These are phyloP conservation scores for Tricladium varicosporioides DNA, from an alignment of 2,329 filamentous ascomycete genomes.

Conservation along the genomic window DNA sequence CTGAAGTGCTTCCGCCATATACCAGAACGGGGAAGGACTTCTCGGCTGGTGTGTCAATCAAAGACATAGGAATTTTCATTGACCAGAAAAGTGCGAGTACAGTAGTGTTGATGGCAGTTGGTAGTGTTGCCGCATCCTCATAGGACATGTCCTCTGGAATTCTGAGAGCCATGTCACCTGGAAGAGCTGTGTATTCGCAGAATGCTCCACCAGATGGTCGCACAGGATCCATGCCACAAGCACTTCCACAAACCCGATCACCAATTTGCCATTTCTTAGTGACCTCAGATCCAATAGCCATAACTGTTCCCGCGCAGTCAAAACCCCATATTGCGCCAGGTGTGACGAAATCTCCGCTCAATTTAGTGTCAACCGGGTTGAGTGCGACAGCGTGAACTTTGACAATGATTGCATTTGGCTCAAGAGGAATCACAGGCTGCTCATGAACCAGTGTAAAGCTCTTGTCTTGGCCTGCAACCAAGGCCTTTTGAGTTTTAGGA, in stretches of 20 bases:
- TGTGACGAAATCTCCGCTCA: neutral
- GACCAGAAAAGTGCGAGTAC: slow-evolving; percentile 31
- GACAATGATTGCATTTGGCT: neutral
- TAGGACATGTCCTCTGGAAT: slow-evolving; percentile 33
- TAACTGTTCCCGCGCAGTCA: slow-evolving; percentile 2
- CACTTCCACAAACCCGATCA: slow-evolving; percentile 21
- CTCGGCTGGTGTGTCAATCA: neutral
- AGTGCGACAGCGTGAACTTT: neutral
- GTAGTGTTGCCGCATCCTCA: slow-evolving; percentile 33
- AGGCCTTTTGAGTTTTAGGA: slow-evolving; percentile 36
- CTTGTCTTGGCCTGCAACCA: neutral
- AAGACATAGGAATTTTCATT: neutral
- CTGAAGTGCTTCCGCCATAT: slow-evolving; percentile 43
- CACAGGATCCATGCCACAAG: slow-evolving; percentile 3
- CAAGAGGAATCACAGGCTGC: neutral
- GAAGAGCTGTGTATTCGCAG: slow-evolving; percentile 38
- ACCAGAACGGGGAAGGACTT: slow-evolving; percentile 37
- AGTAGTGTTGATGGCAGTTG: slow-evolving; percentile 11
- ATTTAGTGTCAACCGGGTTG: neutral
- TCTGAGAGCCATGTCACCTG: slow-evolving; percentile 39
- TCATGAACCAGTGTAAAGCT: neutral
- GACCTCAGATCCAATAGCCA: neutral
- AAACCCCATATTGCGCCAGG: slow-evolving; percentile 1
- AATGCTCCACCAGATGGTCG: slow-evolving; percentile 39
- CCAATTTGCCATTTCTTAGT: neutral